Evolutionary conservation across 2,329 filamentous ascomycete genomes (phyloP), one percentile per base, ranked within the genome.

Genomic region (Akanthomyces dipterigenus): DNA sequence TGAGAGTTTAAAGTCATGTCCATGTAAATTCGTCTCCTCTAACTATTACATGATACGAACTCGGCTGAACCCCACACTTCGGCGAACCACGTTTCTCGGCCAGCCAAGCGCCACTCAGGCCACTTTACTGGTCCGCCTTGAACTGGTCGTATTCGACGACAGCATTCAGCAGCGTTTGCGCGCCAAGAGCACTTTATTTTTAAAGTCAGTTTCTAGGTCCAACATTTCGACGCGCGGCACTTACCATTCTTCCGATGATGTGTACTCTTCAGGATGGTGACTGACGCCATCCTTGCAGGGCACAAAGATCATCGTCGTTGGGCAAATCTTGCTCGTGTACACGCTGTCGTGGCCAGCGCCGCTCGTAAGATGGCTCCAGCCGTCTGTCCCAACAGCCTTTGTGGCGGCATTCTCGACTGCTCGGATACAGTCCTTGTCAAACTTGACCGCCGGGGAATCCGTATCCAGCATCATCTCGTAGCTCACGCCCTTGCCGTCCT

Each of bases 361-460:
- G 62, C 74, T 77, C 5, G 71, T 71, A 3, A 78, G 67, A 8
- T 70, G 67, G 22, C 51, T 63, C 68, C 65, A 71, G 38, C 64
- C 77, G 67, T 77, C 72, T 22, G 77, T 68, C 48, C 82, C 80
- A 1, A 85, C 81, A 8, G 85, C 75, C 3, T 78, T 79, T 43
- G 72, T 72, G 0, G 86, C 84, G 38, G 86, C 83, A 51, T 81
- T 75, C 62, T 81, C 77, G 1, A 90, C 86, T 24, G 85, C 87
- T 5, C 77, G 70, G 57, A 91, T 87, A 66, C 88, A 90, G 64
- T 86, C 83, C 0, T 80, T 72, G 64, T 90, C 79, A 70, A 91
- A 91, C 26, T 79, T 80, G 0, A 85, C 81, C 0, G 85, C 85
- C 0, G 81, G 79, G 1, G 77, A 82, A 57, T 84, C 77, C 49